phyloP scores from a whole-genome alignment of 495 filamentous ascomycete genomes.

The Xylaria palmicola region DNA sequence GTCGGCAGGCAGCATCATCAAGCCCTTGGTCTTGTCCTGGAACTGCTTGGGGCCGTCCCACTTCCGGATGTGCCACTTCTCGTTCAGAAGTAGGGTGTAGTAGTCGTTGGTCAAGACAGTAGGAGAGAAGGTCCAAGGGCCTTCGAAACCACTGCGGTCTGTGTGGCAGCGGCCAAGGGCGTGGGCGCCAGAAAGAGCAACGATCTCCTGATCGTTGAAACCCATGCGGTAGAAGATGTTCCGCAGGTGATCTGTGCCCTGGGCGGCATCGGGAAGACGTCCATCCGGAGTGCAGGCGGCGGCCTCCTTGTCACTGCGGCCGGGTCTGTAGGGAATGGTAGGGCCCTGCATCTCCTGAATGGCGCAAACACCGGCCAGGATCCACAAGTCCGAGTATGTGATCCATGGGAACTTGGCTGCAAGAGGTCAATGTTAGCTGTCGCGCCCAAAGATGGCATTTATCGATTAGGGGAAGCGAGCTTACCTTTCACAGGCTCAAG shows the following conservation, averaged over 20 bases:
- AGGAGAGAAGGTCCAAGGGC: conserved; percentile 95
- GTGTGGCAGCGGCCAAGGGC: conserved; percentile 90
- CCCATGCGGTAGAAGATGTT: conserved; percentile 97
- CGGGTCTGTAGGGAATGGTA: conserved; percentile 83
- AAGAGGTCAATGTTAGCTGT: neutral
- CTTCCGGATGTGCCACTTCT: conserved; percentile 92
- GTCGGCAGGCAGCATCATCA: conserved; percentile 98
- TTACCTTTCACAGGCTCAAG: conserved; percentile 82
- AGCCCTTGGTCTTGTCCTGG: conserved; percentile 76
- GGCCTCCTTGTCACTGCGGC: conserved; percentile 79
- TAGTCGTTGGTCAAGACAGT: conserved; percentile 94
- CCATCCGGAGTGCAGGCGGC: conserved; percentile 90
- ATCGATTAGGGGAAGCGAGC: conserved; percentile 23
- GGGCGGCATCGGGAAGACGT: conserved; percentile 84
- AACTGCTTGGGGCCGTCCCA: conserved; percentile 87
- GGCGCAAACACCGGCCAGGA: conserved; percentile 77
- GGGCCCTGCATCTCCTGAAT: conserved; percentile 97
- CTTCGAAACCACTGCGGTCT: conserved; percentile 83
- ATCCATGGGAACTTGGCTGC: conserved; percentile 89
- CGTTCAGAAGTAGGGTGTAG: conserved; percentile 79
- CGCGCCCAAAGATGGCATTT: neutral
- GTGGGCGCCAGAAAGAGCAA: conserved; percentile 86
- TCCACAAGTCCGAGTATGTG: conserved; percentile 94
- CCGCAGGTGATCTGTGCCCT: conserved; percentile 81
- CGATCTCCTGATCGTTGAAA: conserved; percentile 96